Evolutionary conservation across 2,329 filamentous ascomycete genomes (phyloP), one percentile per base, ranked within the genome.

Genomic region (Pezicula radicicola): DNA sequence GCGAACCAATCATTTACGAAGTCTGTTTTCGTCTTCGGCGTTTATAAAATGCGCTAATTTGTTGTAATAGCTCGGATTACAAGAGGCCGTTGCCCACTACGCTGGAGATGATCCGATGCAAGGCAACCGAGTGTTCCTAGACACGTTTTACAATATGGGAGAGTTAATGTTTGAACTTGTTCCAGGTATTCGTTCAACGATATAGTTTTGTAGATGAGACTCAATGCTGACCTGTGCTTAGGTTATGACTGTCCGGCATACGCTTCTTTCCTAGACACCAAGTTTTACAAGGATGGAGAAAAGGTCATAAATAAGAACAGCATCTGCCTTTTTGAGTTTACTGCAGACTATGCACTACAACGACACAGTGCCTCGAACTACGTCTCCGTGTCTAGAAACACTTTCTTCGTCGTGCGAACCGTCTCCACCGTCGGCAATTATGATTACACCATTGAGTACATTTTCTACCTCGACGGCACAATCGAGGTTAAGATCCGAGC

Each of bases 1-100:
- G 75, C 15, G 70, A 79, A 54, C 68, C 77, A 8, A 63, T 83
- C 5, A 64, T 83, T 8, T 82, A 81, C 50, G 78, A 82, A 54
- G 66, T 83, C 1, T 72, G 72, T 4, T 66, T 82, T 0, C 80
- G 58, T 16, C 9, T 35, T n/a, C 2, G 18, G 12, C n/a, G 8
- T 30, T 30, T 30, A 9, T 30, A 30, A 12, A 5, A 8, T 30
- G 3, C 10, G 10, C 28, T 30, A 30, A 30, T 12, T 30, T 30
- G 28, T 30, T 12, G 28, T 12, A 16, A n/a, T 28, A 45, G 42
- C 42, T 45, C 13, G 42, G 42, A 27, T 45, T 45, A n/a, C 75
- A 45, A 59, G 78, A 83, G 60, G 78, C 78, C 0, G 61, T 61
- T 18, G 55, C 58, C 6, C 57, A 60, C 48, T 62, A 62, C 30